Conservation (phyloP, 2,329 filamentous ascomycete genomes). For the Paracamarosporium sp. region DNA sequence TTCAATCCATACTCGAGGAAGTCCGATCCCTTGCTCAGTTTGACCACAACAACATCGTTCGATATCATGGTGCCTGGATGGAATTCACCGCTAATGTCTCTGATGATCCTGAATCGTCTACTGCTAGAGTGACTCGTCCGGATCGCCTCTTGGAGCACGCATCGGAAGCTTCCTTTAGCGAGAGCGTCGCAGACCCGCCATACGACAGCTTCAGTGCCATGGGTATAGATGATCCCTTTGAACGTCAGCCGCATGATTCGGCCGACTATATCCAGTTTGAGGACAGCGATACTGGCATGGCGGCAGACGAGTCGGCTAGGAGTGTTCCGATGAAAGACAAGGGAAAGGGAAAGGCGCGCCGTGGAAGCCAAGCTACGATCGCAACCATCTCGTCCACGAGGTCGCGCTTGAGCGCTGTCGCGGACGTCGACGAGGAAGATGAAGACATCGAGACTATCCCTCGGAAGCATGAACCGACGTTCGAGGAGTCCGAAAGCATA, state of each 20-base stretch:
- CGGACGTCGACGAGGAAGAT: conserved; percentile 48
- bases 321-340: conserved; percentile 31
- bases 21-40: conserved; percentile 67
- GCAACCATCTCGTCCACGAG: conserved; percentile 48
- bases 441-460: conserved; percentile 59
- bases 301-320: conserved; percentile 14
- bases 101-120: conserved; percentile 13
- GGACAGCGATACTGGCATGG: conserved; percentile 27
- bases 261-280: conserved; percentile 39
- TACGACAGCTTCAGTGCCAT: conserved; percentile 21
- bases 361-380: conserved; percentile 45
- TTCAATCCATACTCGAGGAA: conserved; percentile 66
- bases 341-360: conserved; percentile 30
- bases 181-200: conserved; percentile 17
- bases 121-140: conserved; percentile 17
- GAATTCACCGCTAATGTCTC: conserved; percentile 50
- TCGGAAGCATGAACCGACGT: conserved; percentile 29
- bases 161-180: conserved; percentile 18
- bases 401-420: conserved; percentile 50
- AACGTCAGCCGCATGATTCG: conserved; percentile 14
- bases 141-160: conserved; percentile 33
- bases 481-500: conserved; percentile 36
- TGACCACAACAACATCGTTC: conserved; percentile 70
- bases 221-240: conserved; percentile 25
- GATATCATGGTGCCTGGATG: conserved; percentile 71